These are phyloP conservation scores for Sungouiozyma intestinalis DNA, from an alignment of 805 yeast species.

Conservation along the genomic window DNA sequence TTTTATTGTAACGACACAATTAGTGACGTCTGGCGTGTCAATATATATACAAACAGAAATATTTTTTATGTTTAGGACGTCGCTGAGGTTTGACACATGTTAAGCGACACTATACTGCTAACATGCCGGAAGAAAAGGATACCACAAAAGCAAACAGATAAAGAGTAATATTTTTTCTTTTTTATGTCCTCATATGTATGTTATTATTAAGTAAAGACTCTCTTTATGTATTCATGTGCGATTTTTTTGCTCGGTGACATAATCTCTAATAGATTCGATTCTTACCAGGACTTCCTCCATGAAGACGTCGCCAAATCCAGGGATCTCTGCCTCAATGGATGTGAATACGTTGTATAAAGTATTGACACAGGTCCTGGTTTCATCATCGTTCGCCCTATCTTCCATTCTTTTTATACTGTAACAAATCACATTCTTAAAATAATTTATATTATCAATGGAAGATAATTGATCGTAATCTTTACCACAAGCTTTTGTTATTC, in stretches of 20 bases:
- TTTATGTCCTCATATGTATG: no score
- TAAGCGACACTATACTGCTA: no score
- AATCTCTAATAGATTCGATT: slow-evolving; percentile 23
- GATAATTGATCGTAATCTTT: slow-evolving; percentile 5
- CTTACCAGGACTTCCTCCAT: slow-evolving; percentile 48
- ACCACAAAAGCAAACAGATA: no score
- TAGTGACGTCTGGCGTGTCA: no score
- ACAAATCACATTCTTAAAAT: slow-evolving; percentile 33
- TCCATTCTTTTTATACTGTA: slow-evolving; percentile 39
- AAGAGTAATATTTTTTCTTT: no score
- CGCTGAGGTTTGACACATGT: no score
- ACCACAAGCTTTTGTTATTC: slow-evolving; percentile 3
- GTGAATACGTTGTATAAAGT: slow-evolving; percentile 33
- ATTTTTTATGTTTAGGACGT: no score
- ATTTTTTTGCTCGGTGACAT: slow-evolving; percentile 5
- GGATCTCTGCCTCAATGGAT: slow-evolving; percentile 39
- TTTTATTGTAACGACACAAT: no score
- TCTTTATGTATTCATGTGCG: background rate
- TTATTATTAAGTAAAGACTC: no score
- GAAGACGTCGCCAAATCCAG: slow-evolving; percentile 58
- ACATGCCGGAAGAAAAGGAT: no score
- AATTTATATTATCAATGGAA: slow-evolving; percentile 25
- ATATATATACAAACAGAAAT: no score
- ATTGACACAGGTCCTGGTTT: slow-evolving; percentile 38
- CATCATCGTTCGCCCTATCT: slow-evolving; percentile 41